A percentile compares a stretch with the other conserved stretches of the same genome.
phyloP scores from a whole-genome alignment of 2,329 filamentous ascomycete genomes.

The Tolypocladium amazonense region DNA sequence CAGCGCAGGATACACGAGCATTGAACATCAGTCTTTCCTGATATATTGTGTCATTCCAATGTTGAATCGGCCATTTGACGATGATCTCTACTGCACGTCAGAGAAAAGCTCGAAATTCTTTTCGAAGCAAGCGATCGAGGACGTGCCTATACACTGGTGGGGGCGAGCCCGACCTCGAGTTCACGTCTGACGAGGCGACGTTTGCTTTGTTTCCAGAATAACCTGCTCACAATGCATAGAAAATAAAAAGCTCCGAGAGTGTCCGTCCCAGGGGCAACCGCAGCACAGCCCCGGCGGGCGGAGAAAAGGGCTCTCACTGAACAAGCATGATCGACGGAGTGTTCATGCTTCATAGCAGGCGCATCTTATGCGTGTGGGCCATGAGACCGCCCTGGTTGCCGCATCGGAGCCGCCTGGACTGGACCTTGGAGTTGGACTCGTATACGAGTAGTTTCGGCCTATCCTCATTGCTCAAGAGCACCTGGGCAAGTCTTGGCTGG shows the following conservation, averaged over 20 bases:
- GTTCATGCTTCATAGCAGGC: slow-evolving; percentile 1
- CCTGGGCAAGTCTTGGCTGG: background rate
- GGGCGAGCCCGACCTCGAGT: background rate
- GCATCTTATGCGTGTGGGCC: background rate
- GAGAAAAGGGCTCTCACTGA: background rate
- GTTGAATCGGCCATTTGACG: background rate
- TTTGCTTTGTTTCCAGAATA: background rate
- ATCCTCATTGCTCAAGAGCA: background rate
- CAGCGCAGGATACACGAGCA: background rate
- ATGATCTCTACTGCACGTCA: too few species aligned
- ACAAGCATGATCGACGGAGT: background rate
- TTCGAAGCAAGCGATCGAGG: background rate
- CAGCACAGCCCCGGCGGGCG: background rate
- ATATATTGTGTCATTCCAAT: background rate
- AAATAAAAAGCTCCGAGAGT: background rate
- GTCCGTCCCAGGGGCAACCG: background rate
- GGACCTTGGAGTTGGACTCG: background rate
- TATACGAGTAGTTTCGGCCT: background rate
- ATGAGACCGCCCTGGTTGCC: slow-evolving; percentile 4
- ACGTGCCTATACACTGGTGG: background rate
- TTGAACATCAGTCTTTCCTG: background rate
- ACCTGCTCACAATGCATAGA: background rate
- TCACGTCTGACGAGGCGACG: background rate
- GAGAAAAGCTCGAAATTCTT: background rate
- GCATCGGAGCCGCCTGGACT: background rate